Evolutionary conservation across 2,329 filamentous ascomycete genomes (phyloP).

Genomic region (Aspergillus japonicus): DNA sequence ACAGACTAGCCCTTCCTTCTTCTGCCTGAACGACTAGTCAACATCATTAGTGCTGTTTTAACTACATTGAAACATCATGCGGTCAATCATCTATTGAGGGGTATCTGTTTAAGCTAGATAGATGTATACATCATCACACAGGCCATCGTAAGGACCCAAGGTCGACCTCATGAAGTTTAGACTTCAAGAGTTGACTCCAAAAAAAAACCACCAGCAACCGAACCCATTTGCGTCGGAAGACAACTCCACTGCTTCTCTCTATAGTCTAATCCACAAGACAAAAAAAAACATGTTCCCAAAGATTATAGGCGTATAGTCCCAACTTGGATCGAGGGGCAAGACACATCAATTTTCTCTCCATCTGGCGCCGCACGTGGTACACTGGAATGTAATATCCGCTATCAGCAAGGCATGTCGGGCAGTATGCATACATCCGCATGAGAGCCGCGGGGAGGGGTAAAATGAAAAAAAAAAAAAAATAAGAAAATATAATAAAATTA

Average conservation of each 20-base stretch:
- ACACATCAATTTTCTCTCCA: conserved; percentile 50
- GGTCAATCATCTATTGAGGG: conserved; percentile 8
- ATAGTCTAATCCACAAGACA: neutral
- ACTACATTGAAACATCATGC: neutral
- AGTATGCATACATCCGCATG: conserved; percentile 17
- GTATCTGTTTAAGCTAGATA: conserved; percentile 4
- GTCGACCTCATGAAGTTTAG: neutral
- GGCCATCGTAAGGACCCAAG: conserved; percentile 1
- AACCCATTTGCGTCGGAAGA: neutral
- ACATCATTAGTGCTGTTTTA: neutral
- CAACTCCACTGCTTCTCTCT: neutral
- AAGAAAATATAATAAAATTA: neutral
- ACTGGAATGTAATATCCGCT: conserved; percentile 33
- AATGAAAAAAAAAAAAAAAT: neutral
- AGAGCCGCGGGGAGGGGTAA: conserved; percentile 5
- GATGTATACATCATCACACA: conserved; percentile 1
- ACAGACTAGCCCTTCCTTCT: conserved; percentile 7
- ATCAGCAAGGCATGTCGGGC: conserved; percentile 17
- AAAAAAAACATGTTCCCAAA: neutral
- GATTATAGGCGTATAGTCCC: neutral
- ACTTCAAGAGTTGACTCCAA: neutral
- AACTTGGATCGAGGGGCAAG: neutral
- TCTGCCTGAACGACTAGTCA: neutral
- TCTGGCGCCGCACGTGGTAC: conserved; percentile 45
- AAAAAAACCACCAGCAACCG: neutral